phyloP scores from a whole-genome alignment of 371 early-diverging fungal species.

The Smittium culicis region DNA sequence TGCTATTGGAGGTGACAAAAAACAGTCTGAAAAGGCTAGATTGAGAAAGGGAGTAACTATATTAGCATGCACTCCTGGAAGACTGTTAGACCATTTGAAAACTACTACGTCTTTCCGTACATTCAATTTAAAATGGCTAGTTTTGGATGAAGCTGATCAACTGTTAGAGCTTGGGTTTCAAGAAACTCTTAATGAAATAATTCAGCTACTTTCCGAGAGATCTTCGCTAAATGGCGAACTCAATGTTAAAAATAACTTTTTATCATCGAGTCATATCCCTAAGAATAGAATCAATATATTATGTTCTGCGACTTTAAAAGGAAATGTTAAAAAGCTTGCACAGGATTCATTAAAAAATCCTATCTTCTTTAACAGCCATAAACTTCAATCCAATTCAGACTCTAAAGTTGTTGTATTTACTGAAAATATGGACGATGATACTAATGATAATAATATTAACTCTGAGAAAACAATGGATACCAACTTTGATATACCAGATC shows the following conservation, averaged over 20 bases:
- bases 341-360: slow-evolving; percentile 61
- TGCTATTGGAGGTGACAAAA: slow-evolving; percentile 84
- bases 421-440: slow-evolving; percentile 1
- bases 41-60: slow-evolving; percentile 84
- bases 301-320: slow-evolving; percentile 84
- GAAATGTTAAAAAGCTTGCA: slow-evolving; percentile 68
- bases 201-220: slow-evolving; percentile 46
- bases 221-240: slow-evolving; percentile 21
- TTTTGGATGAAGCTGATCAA: slow-evolving; percentile 98
- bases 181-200: slow-evolving; percentile 73
- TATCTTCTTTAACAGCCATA: slow-evolving; percentile 39
- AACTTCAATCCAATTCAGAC: background rate
- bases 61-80: slow-evolving; percentile 94
- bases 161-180: slow-evolving; percentile 94
- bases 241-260: slow-evolving; percentile 16
- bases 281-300: slow-evolving; percentile 64
- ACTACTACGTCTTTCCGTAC: slow-evolving; percentile 69
- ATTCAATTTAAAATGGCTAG: slow-evolving; percentile 65
- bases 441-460: background rate
- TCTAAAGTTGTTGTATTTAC: slow-evolving; percentile 12
- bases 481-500: slow-evolving; percentile 35
- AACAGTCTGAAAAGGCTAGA: slow-evolving; percentile 81
- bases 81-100: slow-evolving; percentile 89
- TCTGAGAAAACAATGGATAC: background rate
- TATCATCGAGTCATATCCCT: slow-evolving; percentile 35